These are phyloP conservation scores for Mrakia hoshinonis DNA, from an alignment of 768 basidiomycete species.

Conservation along the genomic window DNA sequence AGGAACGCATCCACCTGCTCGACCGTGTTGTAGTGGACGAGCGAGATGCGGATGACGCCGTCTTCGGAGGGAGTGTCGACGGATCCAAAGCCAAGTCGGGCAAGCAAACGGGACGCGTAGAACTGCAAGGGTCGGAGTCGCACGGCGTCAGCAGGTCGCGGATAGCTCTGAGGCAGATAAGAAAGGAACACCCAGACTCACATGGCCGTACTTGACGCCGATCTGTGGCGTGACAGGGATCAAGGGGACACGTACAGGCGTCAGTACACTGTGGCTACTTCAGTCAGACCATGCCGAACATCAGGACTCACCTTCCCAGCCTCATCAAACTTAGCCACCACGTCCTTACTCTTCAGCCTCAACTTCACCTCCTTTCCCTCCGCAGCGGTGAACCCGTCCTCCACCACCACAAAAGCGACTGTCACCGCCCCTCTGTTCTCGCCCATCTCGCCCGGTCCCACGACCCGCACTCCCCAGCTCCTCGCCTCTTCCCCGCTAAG, in stretches of 20 bases:
- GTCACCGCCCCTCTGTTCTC: conserved; percentile 52
- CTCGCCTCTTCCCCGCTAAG: conserved; percentile 49
- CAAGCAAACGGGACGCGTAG: conserved; percentile 61
- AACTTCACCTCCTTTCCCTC: conserved; percentile 43
- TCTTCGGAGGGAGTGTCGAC: conserved; percentile 48
- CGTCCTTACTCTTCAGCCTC: conserved; percentile 52
- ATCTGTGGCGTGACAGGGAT: conserved; percentile 45
- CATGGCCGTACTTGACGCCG: conserved; percentile 61
- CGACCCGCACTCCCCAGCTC: conserved; percentile 56
- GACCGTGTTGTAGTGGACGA: conserved; percentile 72
- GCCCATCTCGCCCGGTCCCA: conserved; percentile 51
- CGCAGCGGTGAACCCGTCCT: neutral
- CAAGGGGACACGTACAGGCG: too few relatives aligned
- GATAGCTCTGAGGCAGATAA: too few relatives aligned
- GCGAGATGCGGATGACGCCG: conserved; percentile 62
- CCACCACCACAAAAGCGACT: conserved; percentile 58
- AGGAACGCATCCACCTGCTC: conserved; percentile 60
- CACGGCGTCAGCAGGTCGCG: too few relatives aligned
- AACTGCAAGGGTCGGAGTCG: conserved; percentile 46
- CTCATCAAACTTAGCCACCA: conserved; percentile 58
- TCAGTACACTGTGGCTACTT: too few relatives aligned
- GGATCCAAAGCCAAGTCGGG: conserved; percentile 47
- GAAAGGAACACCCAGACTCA: neutral
- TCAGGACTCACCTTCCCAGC: conserved; percentile 51
- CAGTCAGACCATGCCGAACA: neutral